Evolutionary conservation across 2,329 filamentous ascomycete species (phyloP).

Genomic region (Colletotrichum endophyticum): DNA sequence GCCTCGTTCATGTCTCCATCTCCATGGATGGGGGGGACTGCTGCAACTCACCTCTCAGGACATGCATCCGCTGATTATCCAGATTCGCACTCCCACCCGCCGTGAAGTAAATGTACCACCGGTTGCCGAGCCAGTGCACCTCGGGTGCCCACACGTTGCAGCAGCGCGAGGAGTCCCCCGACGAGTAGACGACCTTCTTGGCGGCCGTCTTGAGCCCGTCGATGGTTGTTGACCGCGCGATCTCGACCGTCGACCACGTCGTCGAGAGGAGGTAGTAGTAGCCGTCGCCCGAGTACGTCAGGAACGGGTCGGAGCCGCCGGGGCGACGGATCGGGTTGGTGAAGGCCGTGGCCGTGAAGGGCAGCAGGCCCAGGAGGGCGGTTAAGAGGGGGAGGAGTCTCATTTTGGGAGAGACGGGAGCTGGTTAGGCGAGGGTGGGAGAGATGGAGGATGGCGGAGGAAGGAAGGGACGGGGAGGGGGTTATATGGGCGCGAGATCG

Average conservation of each 20-base stretch:
- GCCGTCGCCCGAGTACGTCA: constrained; percentile 51
- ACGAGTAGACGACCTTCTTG: constrained; percentile 55
- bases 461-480: neutral
- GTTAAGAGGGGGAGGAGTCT: constrained; percentile 17
- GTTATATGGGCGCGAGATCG: neutral
- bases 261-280: constrained; percentile 64
- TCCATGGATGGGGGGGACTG: neutral
- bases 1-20: neutral
- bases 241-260: constrained; percentile 58
- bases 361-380: constrained; percentile 8
- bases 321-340: constrained; percentile 56
- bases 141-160: constrained; percentile 35
- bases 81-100: constrained; percentile 51
- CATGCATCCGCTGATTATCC: constrained; percentile 54
- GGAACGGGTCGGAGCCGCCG: constrained; percentile 57
- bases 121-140: constrained; percentile 22
- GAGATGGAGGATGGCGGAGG: neutral
- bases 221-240: constrained; percentile 57
- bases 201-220: constrained; percentile 57
- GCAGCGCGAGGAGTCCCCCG: constrained; percentile 47
- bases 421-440: neutral
- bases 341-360: constrained; percentile 34
- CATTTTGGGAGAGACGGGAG: neutral
- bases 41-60: constrained; percentile 25
- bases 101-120: constrained; percentile 44